Evolutionary conservation across 305 asterid species (phyloP), one percentile per base, ranked within the genome.

Genomic region (Nicotiana rustica): DNA sequence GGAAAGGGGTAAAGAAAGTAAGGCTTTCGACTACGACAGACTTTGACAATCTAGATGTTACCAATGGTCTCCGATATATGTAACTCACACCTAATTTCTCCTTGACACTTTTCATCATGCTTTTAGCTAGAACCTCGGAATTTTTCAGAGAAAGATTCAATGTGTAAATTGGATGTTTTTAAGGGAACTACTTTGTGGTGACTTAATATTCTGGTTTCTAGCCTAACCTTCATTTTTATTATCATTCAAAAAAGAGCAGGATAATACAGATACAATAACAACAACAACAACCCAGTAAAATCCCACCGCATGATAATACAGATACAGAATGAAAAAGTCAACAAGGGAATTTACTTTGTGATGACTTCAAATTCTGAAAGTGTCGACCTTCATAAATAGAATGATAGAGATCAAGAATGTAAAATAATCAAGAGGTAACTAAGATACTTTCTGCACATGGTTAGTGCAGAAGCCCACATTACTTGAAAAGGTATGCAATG

Each of bases 21-120:
- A 44, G 52, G 29, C 15, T 75, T 64, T 29, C 44, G 0, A 65
- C 70, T 25, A 10, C 14, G 70, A 65, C 44, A 10, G 4, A 29
- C 41, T 13, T 65, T 65, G 70, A 25, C 70, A 29, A 36, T 55
- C 70, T 65, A 65, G 44, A 65, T 8, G 70, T 65, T 29, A 60
- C 18, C 6, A 13, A 13, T 65, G 70, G 70, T 13, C 44, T 65
- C 19, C 2, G n/a, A 29, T 10, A 25, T 64, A 64, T 10, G 38
- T 64, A 56, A 56, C 19, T 1, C 61, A 15, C 1, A 59, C 65
- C 29, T 29, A n/a, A 59, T 59, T 59, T 59, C n/a, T 59, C 65
- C 62, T 57, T 17, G 19, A 13, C 59, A 3, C 2, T 17, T 57
- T 12, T 12, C 69, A 31, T 64, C 69, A 1, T 64, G 69, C 9